Conservation (phyloP, 2,329 filamentous ascomycete species). For the Aureobasidium vineae region DNA sequence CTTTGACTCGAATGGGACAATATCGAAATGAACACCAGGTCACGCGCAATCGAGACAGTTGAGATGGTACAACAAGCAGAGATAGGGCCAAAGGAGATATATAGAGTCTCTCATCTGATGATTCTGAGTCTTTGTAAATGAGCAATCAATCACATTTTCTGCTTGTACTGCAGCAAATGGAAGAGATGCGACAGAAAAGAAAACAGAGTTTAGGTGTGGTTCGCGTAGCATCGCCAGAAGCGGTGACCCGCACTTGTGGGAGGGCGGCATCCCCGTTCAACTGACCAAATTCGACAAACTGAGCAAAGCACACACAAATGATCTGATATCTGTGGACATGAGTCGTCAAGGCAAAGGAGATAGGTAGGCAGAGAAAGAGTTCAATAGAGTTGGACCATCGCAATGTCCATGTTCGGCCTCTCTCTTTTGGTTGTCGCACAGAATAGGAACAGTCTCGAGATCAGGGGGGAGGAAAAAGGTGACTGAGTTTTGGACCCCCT, state of each 20-base stretch:
- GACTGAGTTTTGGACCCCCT: conserved; percentile 12
- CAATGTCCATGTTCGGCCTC: neutral
- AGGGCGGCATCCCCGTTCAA: neutral
- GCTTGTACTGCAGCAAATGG: neutral
- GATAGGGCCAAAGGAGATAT: neutral
- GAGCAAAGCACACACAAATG: neutral
- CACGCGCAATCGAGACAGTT: neutral
- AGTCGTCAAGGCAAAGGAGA: neutral
- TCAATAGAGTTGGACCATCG: neutral
- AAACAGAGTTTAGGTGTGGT: conserved; percentile 18
- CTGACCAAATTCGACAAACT: neutral
- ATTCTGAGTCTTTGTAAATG: neutral
- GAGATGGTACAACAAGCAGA: neutral
- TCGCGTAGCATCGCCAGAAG: conserved; percentile 6
- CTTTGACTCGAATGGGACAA: neutral
- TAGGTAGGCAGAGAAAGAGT: neutral
- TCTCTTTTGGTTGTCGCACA: neutral
- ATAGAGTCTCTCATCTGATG: too few species aligned
- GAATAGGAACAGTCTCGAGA: neutral
- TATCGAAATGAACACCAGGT: neutral
- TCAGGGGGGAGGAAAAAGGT: neutral
- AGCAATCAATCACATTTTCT: neutral
- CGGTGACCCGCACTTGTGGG: conserved; percentile 8
- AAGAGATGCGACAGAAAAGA: neutral
- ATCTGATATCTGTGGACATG: conserved; percentile 7